Percentiles rank a stretch among this genome's conserved stretches.
Evolutionary conservation across 2,329 filamentous ascomycete genomes (phyloP).

Genomic region (Penicillium sp.): DNA sequence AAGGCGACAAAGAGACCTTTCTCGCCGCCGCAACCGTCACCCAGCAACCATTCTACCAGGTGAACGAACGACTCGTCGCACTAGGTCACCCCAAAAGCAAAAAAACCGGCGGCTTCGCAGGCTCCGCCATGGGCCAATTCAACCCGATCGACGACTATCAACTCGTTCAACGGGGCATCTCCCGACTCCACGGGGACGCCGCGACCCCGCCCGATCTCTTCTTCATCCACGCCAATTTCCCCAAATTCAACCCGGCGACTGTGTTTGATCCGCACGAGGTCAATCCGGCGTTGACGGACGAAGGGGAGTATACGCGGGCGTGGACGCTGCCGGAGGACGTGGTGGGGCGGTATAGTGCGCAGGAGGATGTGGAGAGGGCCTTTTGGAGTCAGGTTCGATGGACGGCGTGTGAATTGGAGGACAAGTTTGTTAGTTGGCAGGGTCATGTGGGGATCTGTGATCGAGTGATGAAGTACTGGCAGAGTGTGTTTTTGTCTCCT

Average conservation of each 20-base stretch:
- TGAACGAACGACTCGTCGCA: constrained; percentile 34
- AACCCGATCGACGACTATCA: constrained; percentile 32
- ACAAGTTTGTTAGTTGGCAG: constrained; percentile 28
- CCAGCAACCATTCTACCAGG: constrained; percentile 38
- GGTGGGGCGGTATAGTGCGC: constrained; percentile 24
- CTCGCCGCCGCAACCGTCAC: constrained; percentile 39
- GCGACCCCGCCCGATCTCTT: constrained; percentile 28
- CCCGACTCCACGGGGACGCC: constrained; percentile 27
- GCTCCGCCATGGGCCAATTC: constrained; percentile 38
- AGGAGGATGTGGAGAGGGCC: constrained; percentile 29
- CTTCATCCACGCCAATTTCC: constrained; percentile 39
- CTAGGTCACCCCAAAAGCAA: constrained; percentile 24
- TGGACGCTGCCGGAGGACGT: constrained; percentile 28
- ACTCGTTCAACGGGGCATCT: constrained; percentile 21
- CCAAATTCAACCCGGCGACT: constrained; percentile 37
- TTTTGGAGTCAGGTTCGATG: constrained; percentile 37
- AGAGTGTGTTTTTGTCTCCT: constrained; percentile 18
- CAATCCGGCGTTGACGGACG: constrained; percentile 24
- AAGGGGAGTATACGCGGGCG: constrained; percentile 29
- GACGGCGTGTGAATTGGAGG: constrained; percentile 35
- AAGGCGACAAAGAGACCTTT: constrained; percentile 50
- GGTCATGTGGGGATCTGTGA: constrained; percentile 27
- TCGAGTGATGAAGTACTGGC: constrained; percentile 30
- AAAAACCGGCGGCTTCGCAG: constrained; percentile 24
- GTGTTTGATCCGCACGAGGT: constrained; percentile 27